Base-by-base conservation (phyloP, 2,329 filamentous ascomycete species). In the Aspergillus pseudonomiae region DNA sequence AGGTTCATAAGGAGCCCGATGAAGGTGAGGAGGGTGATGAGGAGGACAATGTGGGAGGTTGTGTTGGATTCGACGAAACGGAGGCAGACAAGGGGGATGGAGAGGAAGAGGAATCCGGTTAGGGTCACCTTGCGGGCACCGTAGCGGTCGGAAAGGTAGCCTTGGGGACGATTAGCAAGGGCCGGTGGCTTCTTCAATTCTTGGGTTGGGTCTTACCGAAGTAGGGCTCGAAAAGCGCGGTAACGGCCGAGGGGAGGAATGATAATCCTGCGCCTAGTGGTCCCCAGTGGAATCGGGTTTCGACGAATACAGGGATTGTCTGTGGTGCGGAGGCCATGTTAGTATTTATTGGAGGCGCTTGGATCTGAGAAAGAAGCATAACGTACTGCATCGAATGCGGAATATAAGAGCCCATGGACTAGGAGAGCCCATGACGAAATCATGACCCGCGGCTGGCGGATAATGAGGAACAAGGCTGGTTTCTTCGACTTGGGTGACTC, bases 51-150 rank as follows among this genome's bases (percentile, higher is more conserved):
- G 67, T 92, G 86, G 1, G 75, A 69, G 1, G 86, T 74, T 0
- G 79, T 84, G 72, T 91, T 82, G 54, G 85, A 75, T n/a, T 70
- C 65, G 1, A 92, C 85, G 61, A 91, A 84, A 5, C 90, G 84
- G 14, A 93, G 79, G 48, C 89, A 84, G n/a, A 91, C 82, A 36
- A 91, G 82, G 41, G 88, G 83, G 0, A 89, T 88, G 7, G 85
- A 76, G 0, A 83, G 80, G 19, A 86, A 68, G 3, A 86, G 68
- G 70, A 92, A 92, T 4, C 75, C 72, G 2, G 76, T 72, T 1
- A 87, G 81, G 0, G 86, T 83, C 10, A 87, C 82, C 80, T 86
- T 89, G 34, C 88, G 85, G 1, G 89, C 84, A 9, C 89, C 90
- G 67, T 87, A 86, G 53, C 77, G 81, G 75, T 88, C 86, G 28